Base-by-base conservation (phyloP, 2,329 filamentous ascomycete species). In the Verticillium longisporum region DNA sequence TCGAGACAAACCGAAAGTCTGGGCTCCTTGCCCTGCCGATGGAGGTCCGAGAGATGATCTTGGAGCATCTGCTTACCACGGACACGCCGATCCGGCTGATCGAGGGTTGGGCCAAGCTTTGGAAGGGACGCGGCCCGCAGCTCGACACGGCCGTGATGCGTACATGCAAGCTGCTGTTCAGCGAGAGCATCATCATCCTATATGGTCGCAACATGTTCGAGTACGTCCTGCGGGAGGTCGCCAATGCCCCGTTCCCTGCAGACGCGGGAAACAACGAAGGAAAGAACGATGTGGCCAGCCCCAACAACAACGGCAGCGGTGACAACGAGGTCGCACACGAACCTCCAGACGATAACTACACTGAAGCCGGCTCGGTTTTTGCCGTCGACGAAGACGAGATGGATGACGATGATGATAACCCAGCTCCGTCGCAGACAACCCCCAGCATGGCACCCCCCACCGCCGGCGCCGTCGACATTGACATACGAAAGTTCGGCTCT, bases 141-240 rank as follows among this genome's bases (percentile, higher is more conserved):
- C 71, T 81, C 0, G 62, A 74, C 9, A 69, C 73, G 1, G 63
- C 62, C 0, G 74, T 84, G 54, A 68, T 84, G 31, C 59, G 63
- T 3, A 71, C 69, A 2, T 78, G 74, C 68, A 66, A 63, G 3
- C 59, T 61, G 1, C 64, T 80, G 33, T 72, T 72, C 36, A 6
- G 56, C 0, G 78, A 82, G 66, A 77, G 75, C 1, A 63, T 72
- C 1, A 66, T 66, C 1, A 67, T 83, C 4, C 71, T 84, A 1
- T 84, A 80, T 61, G 76, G 78, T 2, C 70, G 75, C 33, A 84
- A 84, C 57, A 72, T 58, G 0, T 84, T 84, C 62, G 64, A 72
- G 1, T 83, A 84, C 62, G 68, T 73, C 7, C 68, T 83, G 13
- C 74, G 80, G 1, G 78, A 83, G 62, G 64, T 57, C 7, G 68